A percentile compares a stretch with the other conserved stretches of the same genome.
These are phyloP conservation scores for Viola odorata DNA, from an alignment of 345 rosid genomes.

Conservation along the genomic window DNA sequence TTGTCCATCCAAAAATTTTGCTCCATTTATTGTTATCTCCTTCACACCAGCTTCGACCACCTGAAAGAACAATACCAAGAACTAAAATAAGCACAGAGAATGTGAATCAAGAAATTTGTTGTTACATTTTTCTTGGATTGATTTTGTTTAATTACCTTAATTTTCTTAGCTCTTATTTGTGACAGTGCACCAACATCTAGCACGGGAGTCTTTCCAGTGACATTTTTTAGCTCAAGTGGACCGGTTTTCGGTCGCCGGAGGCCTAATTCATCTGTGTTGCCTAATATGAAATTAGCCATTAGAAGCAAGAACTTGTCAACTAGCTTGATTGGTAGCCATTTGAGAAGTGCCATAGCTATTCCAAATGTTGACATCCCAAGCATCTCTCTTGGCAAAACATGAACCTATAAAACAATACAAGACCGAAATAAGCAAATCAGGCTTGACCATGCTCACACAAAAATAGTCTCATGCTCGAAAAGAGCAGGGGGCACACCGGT, in stretches of 20 bases:
- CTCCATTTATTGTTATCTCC: slow-evolving; percentile 59
- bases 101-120: not conserved
- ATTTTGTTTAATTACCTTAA: slow-evolving; percentile 43
- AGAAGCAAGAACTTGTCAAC: slow-evolving; percentile 62
- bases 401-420: slow-evolving; percentile 42
- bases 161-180: slow-evolving; percentile 58
- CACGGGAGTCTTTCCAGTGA: slow-evolving; percentile 87
- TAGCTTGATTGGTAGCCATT: slow-evolving; percentile 63
- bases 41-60: slow-evolving; percentile 55
- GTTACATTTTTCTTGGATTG: too few species aligned
- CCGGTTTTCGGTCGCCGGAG: slow-evolving; percentile 85
- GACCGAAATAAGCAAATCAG: not conserved
- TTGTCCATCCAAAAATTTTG: slow-evolving; percentile 73
- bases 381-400: slow-evolving; percentile 85
- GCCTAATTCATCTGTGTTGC: slow-evolving; percentile 67
- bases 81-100: not conserved
- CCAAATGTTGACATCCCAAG: slow-evolving; percentile 81
- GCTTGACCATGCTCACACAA: not conserved
- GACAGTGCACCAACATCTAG: slow-evolving; percentile 81
- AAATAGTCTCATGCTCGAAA: too few species aligned
- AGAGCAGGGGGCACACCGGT: too few species aligned
- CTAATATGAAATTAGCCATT: slow-evolving; percentile 42
- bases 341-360: slow-evolving; percentile 67
- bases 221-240: slow-evolving; percentile 79
- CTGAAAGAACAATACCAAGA: slow-evolving; percentile 25